Evolutionary conservation across 2,329 filamentous ascomycete genomes (phyloP), one percentile per base, ranked within the genome.

Genomic region (Phoma sp.): DNA sequence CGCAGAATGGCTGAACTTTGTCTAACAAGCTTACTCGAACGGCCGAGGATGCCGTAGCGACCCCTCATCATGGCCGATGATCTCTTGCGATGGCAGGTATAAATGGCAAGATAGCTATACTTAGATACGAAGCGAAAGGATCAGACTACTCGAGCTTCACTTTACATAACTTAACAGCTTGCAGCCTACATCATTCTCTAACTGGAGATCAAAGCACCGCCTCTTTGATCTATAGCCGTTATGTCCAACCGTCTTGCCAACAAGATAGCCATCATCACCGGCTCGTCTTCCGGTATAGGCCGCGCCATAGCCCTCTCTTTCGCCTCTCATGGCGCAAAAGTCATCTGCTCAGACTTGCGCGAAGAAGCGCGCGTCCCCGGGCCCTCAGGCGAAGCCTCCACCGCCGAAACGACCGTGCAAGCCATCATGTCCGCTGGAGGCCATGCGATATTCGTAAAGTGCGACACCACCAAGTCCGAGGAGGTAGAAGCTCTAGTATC

Each of bases 401-500:
- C 50, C 3, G 59, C 61, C 2, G 47, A 48, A 32, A 73, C 61
- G 24, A 72, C 72, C 0, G 72, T 74, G 0, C 65, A 75, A 44
- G 74, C 75, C 36, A 61, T 67, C 7, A 43, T 64, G 4, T 54
- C 63, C 4, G 49, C 63, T 2, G 75, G 72, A 17, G 74, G 71
- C 4, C 60, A 68, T 39, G 69, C 70, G 12, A 68, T 76, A 1
- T 79, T 77, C 60, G 57, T 70, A 2, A 69, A 70, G 49, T 70
- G 70, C 43, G 73, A 86, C 64, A 81, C 84, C 3, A 71, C 75
- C 4, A 67, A 76, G 12, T 67, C 76, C 15, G 57, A 59, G 0
- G 72, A 79, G 7, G 78, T 85, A 1, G 74, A 78, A 13, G 54
- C 62, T 0, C 74, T 76, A 3, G 65, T 86, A 3, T 64, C 70